Percentiles rank a stretch among this genome's conserved stretches.
Conservation (phyloP, 306 rosid genomes). For the Vicia sativa region DNA sequence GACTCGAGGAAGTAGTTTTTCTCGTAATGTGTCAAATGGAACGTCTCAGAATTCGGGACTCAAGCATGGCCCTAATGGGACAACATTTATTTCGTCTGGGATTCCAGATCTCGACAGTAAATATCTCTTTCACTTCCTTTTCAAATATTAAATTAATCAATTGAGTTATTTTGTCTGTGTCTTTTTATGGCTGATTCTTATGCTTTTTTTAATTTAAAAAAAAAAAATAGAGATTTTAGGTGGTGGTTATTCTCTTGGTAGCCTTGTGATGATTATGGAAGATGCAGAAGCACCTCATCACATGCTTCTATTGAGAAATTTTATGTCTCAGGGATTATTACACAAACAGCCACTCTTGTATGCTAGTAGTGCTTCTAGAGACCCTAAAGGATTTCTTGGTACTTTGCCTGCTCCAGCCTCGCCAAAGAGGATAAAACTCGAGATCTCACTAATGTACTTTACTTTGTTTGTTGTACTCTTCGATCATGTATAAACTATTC, state of each 20-base stretch:
- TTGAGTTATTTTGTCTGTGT: background rate
- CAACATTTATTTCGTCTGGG: slow-evolving; percentile 71
- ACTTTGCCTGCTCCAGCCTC: slow-evolving; percentile 76
- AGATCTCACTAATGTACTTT: slow-evolving; percentile 54
- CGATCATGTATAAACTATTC: slow-evolving; percentile 13
- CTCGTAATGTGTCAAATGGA: slow-evolving; percentile 57
- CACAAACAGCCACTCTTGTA: slow-evolving; percentile 83
- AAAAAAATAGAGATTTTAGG: slow-evolving; percentile 68
- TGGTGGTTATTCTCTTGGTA: slow-evolving; percentile 85
- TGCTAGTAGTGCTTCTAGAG: slow-evolving; percentile 79
- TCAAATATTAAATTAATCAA: slow-evolving; percentile 12
- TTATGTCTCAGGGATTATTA: slow-evolving; percentile 89
- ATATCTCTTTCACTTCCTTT: slow-evolving; percentile 32
- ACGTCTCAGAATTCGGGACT: slow-evolving; percentile 62
- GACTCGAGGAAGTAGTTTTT: slow-evolving; percentile 71
- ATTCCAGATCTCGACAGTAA: slow-evolving; percentile 87
- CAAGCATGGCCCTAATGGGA: slow-evolving; percentile 82
- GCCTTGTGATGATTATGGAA: slow-evolving; percentile 90
- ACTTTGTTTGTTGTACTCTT: slow-evolving; percentile 22
- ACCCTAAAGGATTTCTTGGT: slow-evolving; percentile 83
- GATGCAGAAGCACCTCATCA: slow-evolving; percentile 98
- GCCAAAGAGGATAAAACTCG: slow-evolving; percentile 62
- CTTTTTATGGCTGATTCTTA: slow-evolving; percentile 23
- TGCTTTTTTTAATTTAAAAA: slow-evolving; percentile 3
- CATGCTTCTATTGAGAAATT: slow-evolving; percentile 90